A percentile compares a stretch with the other conserved stretches of the same genome.
Conservation (phyloP, 108 stramenopile genomes). For the Cyclotella kingstonii region DNA sequence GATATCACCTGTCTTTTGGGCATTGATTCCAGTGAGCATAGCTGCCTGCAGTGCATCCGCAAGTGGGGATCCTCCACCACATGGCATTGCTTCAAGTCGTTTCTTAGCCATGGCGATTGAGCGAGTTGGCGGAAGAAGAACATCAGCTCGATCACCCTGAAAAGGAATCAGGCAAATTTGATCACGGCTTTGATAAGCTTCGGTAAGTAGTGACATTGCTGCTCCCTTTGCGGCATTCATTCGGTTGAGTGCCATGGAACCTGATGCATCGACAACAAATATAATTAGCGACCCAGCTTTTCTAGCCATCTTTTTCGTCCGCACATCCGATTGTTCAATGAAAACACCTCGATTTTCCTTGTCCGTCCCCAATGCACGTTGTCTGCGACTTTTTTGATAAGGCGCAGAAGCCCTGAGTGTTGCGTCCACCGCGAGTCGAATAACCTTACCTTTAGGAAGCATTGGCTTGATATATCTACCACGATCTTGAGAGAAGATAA, state of each 20-base stretch:
- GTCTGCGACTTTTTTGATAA: constrained; percentile 87
- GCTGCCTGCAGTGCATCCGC: constrained; percentile 90
- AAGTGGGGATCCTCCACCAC: constrained; percentile 95
- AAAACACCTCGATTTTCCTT: constrained; percentile 80
- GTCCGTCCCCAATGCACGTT: constrained; percentile 73
- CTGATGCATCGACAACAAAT: constrained; percentile 94
- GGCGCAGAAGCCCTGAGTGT: constrained; percentile 94
- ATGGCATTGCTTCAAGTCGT: constrained; percentile 95
- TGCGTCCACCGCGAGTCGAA: constrained; percentile 89
- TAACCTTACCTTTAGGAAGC: constrained; percentile 94
- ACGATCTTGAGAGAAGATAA: constrained; percentile 95
- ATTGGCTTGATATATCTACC: constrained; percentile 97
- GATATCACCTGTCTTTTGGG: constrained; percentile 92
- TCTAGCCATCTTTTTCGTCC: constrained; percentile 94
- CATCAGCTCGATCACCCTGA: constrained; percentile 94
- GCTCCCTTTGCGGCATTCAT: constrained; percentile 99
- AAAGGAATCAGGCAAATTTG: constrained; percentile 94
- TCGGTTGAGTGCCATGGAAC: constrained; percentile 96
- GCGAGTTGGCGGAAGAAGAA: constrained; percentile 93
- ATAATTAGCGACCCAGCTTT: constrained; percentile 97
- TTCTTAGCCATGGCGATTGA: constrained; percentile 93
- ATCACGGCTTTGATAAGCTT: constrained; percentile 97
- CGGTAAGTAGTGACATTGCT: constrained; percentile 90
- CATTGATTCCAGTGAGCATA: constrained; percentile 90
- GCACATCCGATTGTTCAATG: constrained; percentile 88